These are phyloP conservation scores for Diplosphaera chodatii DNA, from an alignment of 139 green algal genomes.

Conservation along the genomic window DNA sequence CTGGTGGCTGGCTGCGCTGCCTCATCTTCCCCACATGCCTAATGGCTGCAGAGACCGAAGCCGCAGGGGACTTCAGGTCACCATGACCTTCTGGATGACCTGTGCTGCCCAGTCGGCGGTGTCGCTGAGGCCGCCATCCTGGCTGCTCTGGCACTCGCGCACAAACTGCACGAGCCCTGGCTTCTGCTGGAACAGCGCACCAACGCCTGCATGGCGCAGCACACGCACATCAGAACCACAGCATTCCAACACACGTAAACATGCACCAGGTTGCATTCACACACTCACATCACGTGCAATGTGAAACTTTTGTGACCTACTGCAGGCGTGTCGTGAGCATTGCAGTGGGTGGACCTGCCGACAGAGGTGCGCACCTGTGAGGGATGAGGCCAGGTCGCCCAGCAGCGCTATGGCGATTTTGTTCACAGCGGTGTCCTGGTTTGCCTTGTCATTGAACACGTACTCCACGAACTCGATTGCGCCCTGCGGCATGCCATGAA, in stretches of 20 bases:
- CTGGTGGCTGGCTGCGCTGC: too few species aligned
- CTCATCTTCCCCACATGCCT: too few species aligned
- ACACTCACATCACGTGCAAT: too few species aligned
- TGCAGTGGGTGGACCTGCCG: too few species aligned
- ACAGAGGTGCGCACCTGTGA: slow-evolving; percentile 12
- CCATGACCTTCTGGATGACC: slow-evolving; percentile 21
- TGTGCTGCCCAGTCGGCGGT: slow-evolving; percentile 16
- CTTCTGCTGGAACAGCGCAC: slow-evolving; percentile 37
- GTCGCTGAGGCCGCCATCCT: slow-evolving; percentile 4
- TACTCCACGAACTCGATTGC: slow-evolving; percentile 62
- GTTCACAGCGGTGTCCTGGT: slow-evolving; percentile 46
- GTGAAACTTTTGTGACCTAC: too few species aligned
- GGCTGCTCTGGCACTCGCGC: slow-evolving; percentile 4
- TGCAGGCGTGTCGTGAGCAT: too few species aligned
- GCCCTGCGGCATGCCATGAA: background rate
- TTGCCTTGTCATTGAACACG: slow-evolving; percentile 50
- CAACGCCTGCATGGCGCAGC: slow-evolving; percentile 8
- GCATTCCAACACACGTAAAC: too few species aligned
- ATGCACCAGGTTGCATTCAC: too few species aligned
- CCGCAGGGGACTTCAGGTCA: too few species aligned
- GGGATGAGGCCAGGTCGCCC: slow-evolving; percentile 56
- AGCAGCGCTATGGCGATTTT: slow-evolving; percentile 54
- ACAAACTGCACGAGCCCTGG: slow-evolving; percentile 35
- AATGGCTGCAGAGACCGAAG: too few species aligned
- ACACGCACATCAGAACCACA: too few species aligned